Evolutionary conservation across 495 filamentous ascomycete genomes (phyloP), one percentile per base, ranked within the genome.

Genomic region (Hyaloscypha finlandica): DNA sequence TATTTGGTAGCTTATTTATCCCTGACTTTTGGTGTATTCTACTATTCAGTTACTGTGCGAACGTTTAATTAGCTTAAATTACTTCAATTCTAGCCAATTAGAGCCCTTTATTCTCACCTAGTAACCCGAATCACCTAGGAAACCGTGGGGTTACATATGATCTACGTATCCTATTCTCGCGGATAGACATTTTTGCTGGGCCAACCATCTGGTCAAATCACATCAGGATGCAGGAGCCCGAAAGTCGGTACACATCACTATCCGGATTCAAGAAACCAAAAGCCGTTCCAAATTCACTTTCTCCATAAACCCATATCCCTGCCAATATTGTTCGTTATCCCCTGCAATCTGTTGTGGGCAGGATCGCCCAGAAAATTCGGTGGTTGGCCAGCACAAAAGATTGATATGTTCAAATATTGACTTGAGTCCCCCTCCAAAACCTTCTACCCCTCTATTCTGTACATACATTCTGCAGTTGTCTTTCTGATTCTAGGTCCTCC

Each of bases 361-460:
- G 51, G 0, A 4, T 53, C 19, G 51, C 51, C 51, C 51, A 25
- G 19, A 0, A 53, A 53, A 53, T 20, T 4, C 2, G 51, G 51
- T 3, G 51, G 51, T 53, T 53, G 22, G 30, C 6, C 8, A 11
- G 19, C 6, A 3, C 6, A 58, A 9, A 19, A 30, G 6, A 6
- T 22, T 58, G 55, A 58, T 4, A 58, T 29, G 5, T 58, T 58
- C 22, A 58, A 58, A 0, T 22, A 58, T 1, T 29, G 22, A 33
- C 56, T 71, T 71, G 65, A 71, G 65, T 65, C 20, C 4, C 42
- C 42, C 54, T 39, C 25, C 30, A 51, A 61, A 52, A 62, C 14
- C 29, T 29, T n/a, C 12, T 35, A 54, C 65, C 61, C 52, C 22
- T 53, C 69, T 55, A 65, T 65, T 71, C 61, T 61, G 64, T 65